Conservation (phyloP, 352 stramenopile species). For the Blastocystis sp. region DNA sequence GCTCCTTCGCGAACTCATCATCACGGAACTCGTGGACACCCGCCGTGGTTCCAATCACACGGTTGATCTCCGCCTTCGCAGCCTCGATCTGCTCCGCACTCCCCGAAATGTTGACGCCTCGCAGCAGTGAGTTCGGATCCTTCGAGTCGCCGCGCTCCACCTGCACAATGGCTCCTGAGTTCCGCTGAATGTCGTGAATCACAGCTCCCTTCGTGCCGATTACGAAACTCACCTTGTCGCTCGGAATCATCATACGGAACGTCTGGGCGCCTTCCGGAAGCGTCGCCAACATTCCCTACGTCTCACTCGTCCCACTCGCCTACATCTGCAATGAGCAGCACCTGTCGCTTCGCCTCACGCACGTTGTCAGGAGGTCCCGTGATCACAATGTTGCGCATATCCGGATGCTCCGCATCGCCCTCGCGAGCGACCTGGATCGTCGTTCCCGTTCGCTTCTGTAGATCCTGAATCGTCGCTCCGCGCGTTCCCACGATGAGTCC, state of each 20-base stretch:
- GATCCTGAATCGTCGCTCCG: constrained; percentile 17
- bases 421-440: constrained; percentile 14
- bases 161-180: neutral
- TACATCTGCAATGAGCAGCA: constrained; percentile 27
- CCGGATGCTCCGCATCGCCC: constrained; percentile 1
- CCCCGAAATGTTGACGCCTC: neutral
- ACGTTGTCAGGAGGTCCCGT: constrained; percentile 19
- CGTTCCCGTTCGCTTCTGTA: constrained; percentile 25
- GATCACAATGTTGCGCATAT: constrained; percentile 28
- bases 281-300: neutral
- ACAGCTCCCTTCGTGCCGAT: constrained; percentile 3
- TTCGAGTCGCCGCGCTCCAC: neutral
- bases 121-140: neutral
- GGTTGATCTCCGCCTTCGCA: constrained; percentile 19
- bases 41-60: constrained; percentile 30
- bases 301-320: neutral
- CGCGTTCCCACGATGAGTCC: constrained; percentile 1
- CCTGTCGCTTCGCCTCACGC: constrained; percentile 22
- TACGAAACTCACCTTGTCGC: constrained; percentile 38
- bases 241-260: neutral
- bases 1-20: constrained; percentile 14
- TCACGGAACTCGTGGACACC: neutral
- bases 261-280: neutral
- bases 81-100: neutral
- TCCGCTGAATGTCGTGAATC: constrained; percentile 42